Conservation (phyloP, 2,329 filamentous ascomycete species). For the Lachnellula arida region DNA sequence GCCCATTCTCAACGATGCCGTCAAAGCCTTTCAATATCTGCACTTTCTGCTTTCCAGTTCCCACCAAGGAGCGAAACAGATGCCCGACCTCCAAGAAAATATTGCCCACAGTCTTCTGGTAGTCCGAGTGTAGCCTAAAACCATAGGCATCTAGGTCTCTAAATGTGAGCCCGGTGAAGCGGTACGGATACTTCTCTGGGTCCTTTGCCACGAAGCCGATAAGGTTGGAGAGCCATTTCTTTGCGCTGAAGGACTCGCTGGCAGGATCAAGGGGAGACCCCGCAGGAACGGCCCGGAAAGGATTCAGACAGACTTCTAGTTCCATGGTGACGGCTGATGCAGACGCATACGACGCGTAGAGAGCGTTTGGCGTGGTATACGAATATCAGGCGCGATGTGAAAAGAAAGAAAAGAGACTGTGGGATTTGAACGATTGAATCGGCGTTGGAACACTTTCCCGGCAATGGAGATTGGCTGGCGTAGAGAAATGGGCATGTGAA, state of each 20-base stretch:
- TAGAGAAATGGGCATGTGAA: no score
- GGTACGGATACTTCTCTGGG: conserved; percentile 34
- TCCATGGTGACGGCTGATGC: not conserved
- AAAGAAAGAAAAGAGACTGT: no score
- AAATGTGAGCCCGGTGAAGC: conserved; percentile 22
- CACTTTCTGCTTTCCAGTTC: conserved; percentile 45
- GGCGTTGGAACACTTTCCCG: no score
- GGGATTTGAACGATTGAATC: no score
- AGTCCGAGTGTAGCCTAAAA: conserved; percentile 23
- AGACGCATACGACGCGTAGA: not conserved
- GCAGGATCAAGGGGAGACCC: conserved; percentile 41
- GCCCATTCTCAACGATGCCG: conserved; percentile 56
- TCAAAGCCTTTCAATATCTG: conserved; percentile 57
- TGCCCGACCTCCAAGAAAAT: conserved; percentile 43
- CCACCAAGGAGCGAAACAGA: conserved; percentile 44
- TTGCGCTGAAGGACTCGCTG: conserved; percentile 46
- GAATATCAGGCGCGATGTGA: no score
- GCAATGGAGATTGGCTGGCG: no score
- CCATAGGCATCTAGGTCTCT: conserved; percentile 21
- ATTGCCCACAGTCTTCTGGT: conserved; percentile 27
- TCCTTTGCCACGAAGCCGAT: conserved; percentile 35
- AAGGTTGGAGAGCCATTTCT: conserved; percentile 41
- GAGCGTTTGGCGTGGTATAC: not conserved
- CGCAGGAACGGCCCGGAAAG: conserved; percentile 9
- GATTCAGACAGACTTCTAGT: conserved; percentile 7